These are phyloP conservation scores for Sarocladium oryzae DNA, from an alignment of 2,329 filamentous ascomycete species.

Conservation along the genomic window DNA sequence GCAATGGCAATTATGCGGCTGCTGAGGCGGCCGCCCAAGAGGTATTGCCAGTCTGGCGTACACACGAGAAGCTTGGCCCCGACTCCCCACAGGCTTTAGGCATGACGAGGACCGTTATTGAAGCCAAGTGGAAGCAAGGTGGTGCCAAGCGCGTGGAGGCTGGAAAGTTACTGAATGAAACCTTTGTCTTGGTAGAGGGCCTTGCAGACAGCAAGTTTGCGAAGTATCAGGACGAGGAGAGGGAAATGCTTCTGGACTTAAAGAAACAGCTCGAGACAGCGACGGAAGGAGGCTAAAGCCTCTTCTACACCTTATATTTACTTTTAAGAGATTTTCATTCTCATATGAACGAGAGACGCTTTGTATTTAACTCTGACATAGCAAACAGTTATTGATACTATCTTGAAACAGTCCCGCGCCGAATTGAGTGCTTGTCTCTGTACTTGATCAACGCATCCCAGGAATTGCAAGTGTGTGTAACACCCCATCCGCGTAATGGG, in stretches of 20 bases:
- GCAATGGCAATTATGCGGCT: conserved; percentile 5
- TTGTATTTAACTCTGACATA: neutral
- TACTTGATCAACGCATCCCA: neutral
- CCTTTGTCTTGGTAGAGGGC: conserved; percentile 2
- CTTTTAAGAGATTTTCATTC: neutral
- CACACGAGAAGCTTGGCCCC: conserved; percentile 4
- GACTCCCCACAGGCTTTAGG: conserved; percentile 3
- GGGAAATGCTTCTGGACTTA: conserved; percentile 1
- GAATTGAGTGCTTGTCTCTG: neutral
- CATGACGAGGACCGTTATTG: conserved; percentile 4
- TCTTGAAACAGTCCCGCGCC: neutral
- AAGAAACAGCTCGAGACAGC: conserved; percentile 4
- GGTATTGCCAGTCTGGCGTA: conserved; percentile 4
- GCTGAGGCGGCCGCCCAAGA: conserved; percentile 2
- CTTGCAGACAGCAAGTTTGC: conserved; percentile 6
- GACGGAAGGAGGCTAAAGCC: neutral
- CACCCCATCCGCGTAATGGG: neutral
- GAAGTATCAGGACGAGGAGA: conserved; percentile 6
- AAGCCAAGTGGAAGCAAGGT: conserved; percentile 1
- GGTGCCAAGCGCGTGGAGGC: conserved; percentile 2
- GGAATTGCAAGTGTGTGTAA: neutral
- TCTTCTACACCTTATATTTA: neutral
- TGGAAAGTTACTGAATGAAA: conserved; percentile 3
- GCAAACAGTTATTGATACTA: neutral
- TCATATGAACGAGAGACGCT: neutral